Base-by-base conservation (phyloP, 2,329 filamentous ascomycete species). In the Capronia epimyces region DNA sequence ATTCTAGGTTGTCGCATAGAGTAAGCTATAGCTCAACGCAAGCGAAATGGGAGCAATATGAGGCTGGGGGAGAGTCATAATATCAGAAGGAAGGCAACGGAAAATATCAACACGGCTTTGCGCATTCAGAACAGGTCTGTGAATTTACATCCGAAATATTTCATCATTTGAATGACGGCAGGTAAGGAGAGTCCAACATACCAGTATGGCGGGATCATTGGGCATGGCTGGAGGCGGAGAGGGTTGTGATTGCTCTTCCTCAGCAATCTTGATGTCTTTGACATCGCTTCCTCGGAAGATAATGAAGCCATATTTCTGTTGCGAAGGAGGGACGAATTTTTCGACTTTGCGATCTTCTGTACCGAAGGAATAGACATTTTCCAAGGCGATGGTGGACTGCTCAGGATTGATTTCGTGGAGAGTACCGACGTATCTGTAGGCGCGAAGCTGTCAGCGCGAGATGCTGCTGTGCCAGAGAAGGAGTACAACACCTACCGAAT, bases 71-170 rank as follows among this genome's bases (percentile, higher is more conserved):
- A 39, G 16, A 45, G 36, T 18, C 24, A 52, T 67, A 62, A 46
- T 66, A 83, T 95, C 89, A 96, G 89, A 95, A 96, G 90, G 90
- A 96, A 96, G 90, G 89, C 90, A 96, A 95, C 90, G 89, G 90
- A 95, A 32, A 84, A 86, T 82, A 74, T 95, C 90, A 84, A 95
- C 90, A 95, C 76, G 80, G 79, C 85, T 77, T 89, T 95, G 89
- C 89, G 89, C 89, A 86, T 85, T 85, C 86, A 85, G 84, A 82
- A 79, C 81, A 80, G 76, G 78, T 81, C 77, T 79, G 73, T 75
- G 66, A 57, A 66, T 94, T 95, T 88, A 93, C 88, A 95, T 95
- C 90, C 90, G 89, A 80, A 85, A 87, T 95, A 74, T 74, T 93
- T 94, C 87, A 89, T 95, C 90, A 95, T 82, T 64, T 63, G 70